These are phyloP conservation scores for Russula compacta DNA, from an alignment of 768 basidiomycete genomes.

Conservation along the genomic window DNA sequence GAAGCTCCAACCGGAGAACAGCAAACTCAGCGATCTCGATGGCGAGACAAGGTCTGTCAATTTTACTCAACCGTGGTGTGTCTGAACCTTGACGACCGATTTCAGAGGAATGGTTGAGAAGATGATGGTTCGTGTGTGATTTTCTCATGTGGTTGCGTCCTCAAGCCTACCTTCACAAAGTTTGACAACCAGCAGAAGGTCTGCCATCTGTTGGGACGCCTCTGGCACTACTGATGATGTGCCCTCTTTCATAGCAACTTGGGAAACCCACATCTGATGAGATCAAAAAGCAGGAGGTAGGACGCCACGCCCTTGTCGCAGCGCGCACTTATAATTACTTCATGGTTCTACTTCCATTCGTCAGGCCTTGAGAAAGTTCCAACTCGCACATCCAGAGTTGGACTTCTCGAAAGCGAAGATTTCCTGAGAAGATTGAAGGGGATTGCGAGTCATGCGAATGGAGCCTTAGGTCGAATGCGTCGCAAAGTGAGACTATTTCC, in stretches of 20 bases:
- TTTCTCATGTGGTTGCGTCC: neutral
- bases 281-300: conserved; percentile 82
- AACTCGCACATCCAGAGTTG: conserved; percentile 83
- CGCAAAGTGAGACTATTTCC: neutral
- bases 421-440: conserved; percentile 34
- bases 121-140: conserved; percentile 81
- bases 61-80: neutral
- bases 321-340: neutral
- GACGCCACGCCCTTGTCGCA: neutral
- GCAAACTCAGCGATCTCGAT: conserved; percentile 93
- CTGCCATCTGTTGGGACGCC: conserved; percentile 4
- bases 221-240: conserved; percentile 5
- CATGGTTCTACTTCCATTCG: conserved; percentile 1
- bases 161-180: conserved; percentile 27
- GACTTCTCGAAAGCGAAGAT: conserved; percentile 92
- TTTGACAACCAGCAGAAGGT: conserved; percentile 77
- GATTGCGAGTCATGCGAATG: neutral
- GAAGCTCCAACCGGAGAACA: conserved; percentile 92
- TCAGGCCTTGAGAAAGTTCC: conserved; percentile 82
- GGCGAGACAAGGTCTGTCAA: conserved; percentile 72
- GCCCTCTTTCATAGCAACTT: conserved; percentile 55
- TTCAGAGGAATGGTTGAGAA: conserved; percentile 95
- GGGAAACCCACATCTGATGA: conserved; percentile 95
- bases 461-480: neutral
- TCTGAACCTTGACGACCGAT: conserved; percentile 2